phyloP scores from a whole-genome alignment of 331 rosid species.

The Prunus yedoensis region DNA sequence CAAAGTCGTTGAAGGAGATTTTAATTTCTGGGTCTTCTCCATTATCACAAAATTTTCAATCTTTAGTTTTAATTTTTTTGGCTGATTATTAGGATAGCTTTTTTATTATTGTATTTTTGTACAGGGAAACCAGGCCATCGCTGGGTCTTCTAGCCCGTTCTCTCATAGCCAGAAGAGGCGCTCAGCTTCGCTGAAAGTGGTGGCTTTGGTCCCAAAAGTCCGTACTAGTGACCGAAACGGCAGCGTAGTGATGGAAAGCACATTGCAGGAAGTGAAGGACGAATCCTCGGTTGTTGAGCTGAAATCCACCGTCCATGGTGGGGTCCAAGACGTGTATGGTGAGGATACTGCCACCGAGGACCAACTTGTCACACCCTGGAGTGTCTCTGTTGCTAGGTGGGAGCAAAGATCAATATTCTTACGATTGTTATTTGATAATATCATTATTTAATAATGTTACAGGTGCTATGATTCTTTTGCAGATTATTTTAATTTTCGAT shows the following conservation, averaged over 20 bases:
- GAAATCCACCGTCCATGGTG: constrained; percentile 41
- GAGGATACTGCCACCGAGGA: constrained; percentile 81
- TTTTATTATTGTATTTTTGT: not conserved
- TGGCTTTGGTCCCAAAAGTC: constrained; percentile 47
- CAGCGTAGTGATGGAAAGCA: constrained; percentile 52
- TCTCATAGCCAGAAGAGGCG: constrained; percentile 40
- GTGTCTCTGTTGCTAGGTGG: constrained; percentile 82
- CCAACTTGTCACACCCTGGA: constrained; percentile 85
- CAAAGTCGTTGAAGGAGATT: constrained; percentile 7
- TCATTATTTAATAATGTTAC: not conserved
- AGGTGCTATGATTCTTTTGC: not conserved
- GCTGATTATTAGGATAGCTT: not conserved
- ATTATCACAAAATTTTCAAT: not conserved
- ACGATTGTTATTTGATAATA: not conserved
- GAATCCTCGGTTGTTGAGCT: constrained; percentile 37
- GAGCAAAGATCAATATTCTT: constrained; percentile 1
- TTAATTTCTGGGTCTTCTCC: constrained; percentile 19
- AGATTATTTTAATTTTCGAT: not conserved
- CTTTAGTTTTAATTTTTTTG: not conserved
- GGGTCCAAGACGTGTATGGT: constrained; percentile 65
- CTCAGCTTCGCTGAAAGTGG: constrained; percentile 40
- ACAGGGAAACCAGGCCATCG: constrained; percentile 49
- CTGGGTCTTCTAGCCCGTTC: constrained; percentile 34
- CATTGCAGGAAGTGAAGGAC: constrained; percentile 37
- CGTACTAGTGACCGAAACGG: constrained; percentile 54